Percentiles rank a stretch among this genome's conserved stretches.
These are phyloP conservation scores for Dactylorhiza incarnata DNA, from an alignment of 106 monocot genomes.

Conservation along the genomic window DNA sequence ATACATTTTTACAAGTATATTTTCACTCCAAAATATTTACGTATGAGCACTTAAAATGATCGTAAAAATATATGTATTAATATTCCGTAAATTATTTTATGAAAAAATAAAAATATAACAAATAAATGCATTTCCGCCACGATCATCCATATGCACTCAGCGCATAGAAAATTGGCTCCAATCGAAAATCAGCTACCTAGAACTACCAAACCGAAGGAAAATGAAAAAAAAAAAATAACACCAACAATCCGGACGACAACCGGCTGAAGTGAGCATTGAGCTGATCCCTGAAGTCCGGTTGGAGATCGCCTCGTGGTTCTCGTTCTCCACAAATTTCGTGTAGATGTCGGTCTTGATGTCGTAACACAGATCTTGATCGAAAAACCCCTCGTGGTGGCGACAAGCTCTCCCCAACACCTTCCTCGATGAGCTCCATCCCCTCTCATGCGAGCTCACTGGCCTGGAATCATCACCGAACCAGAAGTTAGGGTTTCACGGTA, in stretches of 20 bases:
- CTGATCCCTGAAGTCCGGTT: constrained; percentile 40
- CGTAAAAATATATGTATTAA: neutral
- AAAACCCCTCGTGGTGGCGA: constrained; percentile 36
- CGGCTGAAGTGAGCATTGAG: constrained; percentile 75
- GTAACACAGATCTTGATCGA: neutral
- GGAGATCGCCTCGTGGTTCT: constrained; percentile 47
- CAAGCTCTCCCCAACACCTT: constrained; percentile 62
- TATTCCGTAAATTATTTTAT: too few relatives aligned
- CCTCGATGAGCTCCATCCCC: constrained; percentile 40
- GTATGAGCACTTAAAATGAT: too few relatives aligned
- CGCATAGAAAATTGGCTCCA: too few relatives aligned
- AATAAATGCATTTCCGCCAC: too few relatives aligned
- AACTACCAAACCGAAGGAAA: neutral
- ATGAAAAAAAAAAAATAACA: too few relatives aligned
- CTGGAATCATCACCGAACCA: neutral
- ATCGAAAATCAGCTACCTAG: neutral
- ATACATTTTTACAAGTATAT: too few relatives aligned
- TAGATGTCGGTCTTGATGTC: constrained; percentile 50
- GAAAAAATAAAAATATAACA: too few relatives aligned
- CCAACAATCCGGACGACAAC: constrained; percentile 26
- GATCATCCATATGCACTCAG: too few relatives aligned
- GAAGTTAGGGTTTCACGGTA: neutral
- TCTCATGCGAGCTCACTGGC: neutral
- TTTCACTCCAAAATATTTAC: too few relatives aligned
- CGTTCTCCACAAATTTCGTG: constrained; percentile 49